Base-by-base conservation (phyloP, 768 basidiomycete species). In the Guyanaporus albipodus region DNA sequence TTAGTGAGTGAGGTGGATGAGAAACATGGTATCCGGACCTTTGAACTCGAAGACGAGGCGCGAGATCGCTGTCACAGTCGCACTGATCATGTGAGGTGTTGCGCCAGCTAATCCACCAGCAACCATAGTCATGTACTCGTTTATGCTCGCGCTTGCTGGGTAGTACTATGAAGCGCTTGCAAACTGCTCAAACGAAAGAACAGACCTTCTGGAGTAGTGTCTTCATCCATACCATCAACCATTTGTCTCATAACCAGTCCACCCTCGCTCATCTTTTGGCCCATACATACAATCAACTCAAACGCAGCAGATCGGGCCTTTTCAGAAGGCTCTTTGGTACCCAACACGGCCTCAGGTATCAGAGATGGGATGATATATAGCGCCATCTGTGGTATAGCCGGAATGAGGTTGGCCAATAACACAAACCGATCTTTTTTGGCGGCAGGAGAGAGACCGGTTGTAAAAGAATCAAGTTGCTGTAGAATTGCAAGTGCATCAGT, bases 81-180 rank as follows among this genome's bases (percentile, higher is more conserved):
- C 96, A 60, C 93, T 95, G 64, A 98, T 95, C 92, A 96, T 98
- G 62, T 99, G 96, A 0, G 95, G 93, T 10, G 82, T 89, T 12
- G 88, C 85, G 18, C 91, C 94, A 8, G 92, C 93, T 38, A 98
- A 70, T 47, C 96, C 96, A 55, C 92, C 94, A 29, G 90, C 90
- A 23, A 97, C 73, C 94, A 99, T 98, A 4, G 89, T 99, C 72
- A 98, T 75, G 63, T 89, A 98, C 63, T 98, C 96, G 56, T 91
- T 84, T 36, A 94, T 76, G 58, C 66, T 89, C 0, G 92, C 94
- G 42, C 70, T 68, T 42, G 80, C 88, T 79, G 46, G 9, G 48
- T 34, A 39, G 33, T 23, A 39, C 9, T 24, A 42, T 51, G 45
- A 37, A 45, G 29, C 37, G n/a, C 17, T 26, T 38, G 32, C 27